Evolutionary conservation across 1,284 basidiomycete genomes (phyloP), one percentile per base, ranked within the genome.

Genomic region (Tremellales sp.): DNA sequence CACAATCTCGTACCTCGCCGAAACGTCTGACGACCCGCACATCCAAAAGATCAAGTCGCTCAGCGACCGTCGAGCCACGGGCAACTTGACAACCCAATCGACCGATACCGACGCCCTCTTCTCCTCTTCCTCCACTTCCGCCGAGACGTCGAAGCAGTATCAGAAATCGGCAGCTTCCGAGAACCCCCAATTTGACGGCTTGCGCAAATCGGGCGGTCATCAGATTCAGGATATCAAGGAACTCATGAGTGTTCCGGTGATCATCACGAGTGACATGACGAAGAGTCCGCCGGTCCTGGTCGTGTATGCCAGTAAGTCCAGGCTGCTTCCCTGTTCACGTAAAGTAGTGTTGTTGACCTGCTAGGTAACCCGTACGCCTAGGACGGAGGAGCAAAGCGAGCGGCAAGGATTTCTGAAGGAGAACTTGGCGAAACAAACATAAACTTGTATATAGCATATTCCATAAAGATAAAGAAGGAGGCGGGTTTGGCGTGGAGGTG

Each of bases 221-320:
- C 87, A 83, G 76, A 88, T 93, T 63, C 92, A 97, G 76, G 89
- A 92, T 64, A 87, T 97, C 65, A 84, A 80, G 62, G 90, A 94
- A 70, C 75, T 93, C 60, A 86, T 87, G 84, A 87, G 82, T 41
- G 85, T 96, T 37, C 91, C 90, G 48, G 91, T 92, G 62, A 91
- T 94, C 66, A 84, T 96, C 58, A 91, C 89, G 33, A 89, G 89
- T 31, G 91, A 96, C 72, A 76, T 94, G 62, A 89, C 87, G 58
- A 93, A 92, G 81, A 90, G 86, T 60, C 91, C 91, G 46, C 91
- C 91, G 8, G 90, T 94, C 58, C 86, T 93, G 73, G 89, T 92
- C 48, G 65, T 72, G 21, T 71, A 68, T 56, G 70, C 70, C 21
- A 66, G 68, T 63, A 49, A 67, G 61, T 62, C 5, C 15, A n/a